Conservation (phyloP, 2,329 filamentous ascomycete species). For the Colletotrichum tanaceti region DNA sequence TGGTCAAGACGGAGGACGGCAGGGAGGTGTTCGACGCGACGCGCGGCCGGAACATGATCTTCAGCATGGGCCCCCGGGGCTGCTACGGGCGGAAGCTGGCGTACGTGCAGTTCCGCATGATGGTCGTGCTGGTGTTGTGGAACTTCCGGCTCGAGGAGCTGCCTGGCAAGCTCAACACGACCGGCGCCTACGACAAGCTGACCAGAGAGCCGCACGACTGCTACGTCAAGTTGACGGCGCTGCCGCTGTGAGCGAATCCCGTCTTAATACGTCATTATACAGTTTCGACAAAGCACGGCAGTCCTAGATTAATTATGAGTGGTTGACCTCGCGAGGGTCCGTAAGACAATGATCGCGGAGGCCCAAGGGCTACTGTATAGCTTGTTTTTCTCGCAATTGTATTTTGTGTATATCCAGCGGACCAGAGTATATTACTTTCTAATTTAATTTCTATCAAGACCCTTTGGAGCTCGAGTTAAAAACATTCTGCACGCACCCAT, state of each 20-base stretch:
- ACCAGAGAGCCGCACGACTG: constrained; percentile 35
- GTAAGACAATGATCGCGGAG: too few species aligned
- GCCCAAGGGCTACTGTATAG: too few species aligned
- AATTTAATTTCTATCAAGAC: too few species aligned
- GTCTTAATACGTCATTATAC: background rate
- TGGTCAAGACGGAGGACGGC: constrained; percentile 41
- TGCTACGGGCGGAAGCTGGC: constrained; percentile 55
- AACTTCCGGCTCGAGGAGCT: constrained; percentile 28
- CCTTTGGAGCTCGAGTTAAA: too few species aligned
- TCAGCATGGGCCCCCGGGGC: constrained; percentile 51
- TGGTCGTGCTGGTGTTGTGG: constrained; percentile 48
- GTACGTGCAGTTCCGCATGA: constrained; percentile 49
- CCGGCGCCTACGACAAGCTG: constrained; percentile 27
- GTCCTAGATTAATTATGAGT: too few species aligned
- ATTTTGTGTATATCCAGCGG: too few species aligned
- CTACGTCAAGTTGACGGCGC: constrained; percentile 25
- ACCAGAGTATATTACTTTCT: too few species aligned
- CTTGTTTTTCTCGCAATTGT: too few species aligned
- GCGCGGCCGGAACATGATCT: constrained; percentile 51
- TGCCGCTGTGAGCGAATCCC: constrained; percentile 12
- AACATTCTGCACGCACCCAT: too few species aligned
- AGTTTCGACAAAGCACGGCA: too few species aligned
- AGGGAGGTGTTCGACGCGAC: constrained; percentile 46
- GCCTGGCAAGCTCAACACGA: constrained; percentile 21
- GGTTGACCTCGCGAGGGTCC: too few species aligned